phyloP scores from a whole-genome alignment of 1,284 basidiomycete species.

The Trametes versicolor region DNA sequence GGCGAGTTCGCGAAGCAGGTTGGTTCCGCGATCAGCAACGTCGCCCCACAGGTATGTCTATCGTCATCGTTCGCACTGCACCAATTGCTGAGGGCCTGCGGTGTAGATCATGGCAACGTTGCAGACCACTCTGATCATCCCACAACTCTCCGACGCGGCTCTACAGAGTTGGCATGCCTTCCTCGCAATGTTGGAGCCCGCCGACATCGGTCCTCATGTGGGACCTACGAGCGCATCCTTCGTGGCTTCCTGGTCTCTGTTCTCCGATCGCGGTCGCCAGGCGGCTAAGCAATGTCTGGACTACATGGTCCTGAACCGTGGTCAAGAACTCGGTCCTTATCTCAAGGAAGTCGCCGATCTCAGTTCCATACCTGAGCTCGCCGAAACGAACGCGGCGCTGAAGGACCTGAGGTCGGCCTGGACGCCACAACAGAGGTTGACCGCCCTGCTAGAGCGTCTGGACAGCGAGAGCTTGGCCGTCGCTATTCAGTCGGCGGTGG shows the following conservation, averaged over 20 bases:
- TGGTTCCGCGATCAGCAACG: constrained; percentile 75
- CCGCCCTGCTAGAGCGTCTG: constrained; percentile 79
- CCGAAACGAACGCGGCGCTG: constrained; percentile 58
- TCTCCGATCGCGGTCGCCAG: constrained; percentile 63
- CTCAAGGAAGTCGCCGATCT: constrained; percentile 87
- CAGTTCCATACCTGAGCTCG: constrained; percentile 74
- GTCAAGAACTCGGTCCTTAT: constrained; percentile 59
- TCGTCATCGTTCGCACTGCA: too few species aligned
- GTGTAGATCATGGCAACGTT: constrained; percentile 94
- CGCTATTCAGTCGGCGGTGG: constrained; percentile 79
- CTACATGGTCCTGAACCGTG: constrained; percentile 78
- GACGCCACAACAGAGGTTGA: constrained; percentile 66
- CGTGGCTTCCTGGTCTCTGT: constrained; percentile 79
- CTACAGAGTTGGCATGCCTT: constrained; percentile 88
- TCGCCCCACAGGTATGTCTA: constrained; percentile 82
- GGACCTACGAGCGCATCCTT: constrained; percentile 92
- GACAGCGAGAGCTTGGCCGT: constrained; percentile 88
- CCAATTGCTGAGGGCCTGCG: neutral
- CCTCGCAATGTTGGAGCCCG: constrained; percentile 72
- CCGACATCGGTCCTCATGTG: constrained; percentile 86
- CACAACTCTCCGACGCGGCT: constrained; percentile 81
- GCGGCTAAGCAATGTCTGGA: constrained; percentile 72
- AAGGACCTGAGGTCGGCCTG: constrained; percentile 58
- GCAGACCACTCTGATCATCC: constrained; percentile 84
- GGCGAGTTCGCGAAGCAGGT: constrained; percentile 80